Conservation (phyloP, 75 land plant species). For the Picea sitchensis region DNA sequence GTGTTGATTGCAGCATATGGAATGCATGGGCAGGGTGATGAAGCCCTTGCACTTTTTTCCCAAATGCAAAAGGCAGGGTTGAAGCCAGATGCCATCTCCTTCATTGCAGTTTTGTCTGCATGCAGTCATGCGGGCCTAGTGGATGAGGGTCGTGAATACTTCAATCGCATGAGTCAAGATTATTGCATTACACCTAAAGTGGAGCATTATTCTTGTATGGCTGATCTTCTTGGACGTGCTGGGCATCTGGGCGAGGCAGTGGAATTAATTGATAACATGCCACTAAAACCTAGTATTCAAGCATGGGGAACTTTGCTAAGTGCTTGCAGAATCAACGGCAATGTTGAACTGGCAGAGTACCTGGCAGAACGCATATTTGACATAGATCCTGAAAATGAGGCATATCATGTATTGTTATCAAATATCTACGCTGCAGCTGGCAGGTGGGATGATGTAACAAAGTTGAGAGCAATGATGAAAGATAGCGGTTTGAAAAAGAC, state of each 20-base stretch:
- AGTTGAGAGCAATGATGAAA: constrained; percentile 12
- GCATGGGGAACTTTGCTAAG: constrained; percentile 16
- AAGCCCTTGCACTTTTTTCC: constrained; percentile 36
- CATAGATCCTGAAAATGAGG: constrained; percentile 17
- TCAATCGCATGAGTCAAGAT: constrained; percentile 31
- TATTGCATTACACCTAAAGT: constrained; percentile 14
- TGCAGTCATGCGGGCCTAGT: constrained; percentile 70
- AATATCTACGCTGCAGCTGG: constrained; percentile 15
- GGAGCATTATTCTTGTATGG: constrained; percentile 20
- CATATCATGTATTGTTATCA: constrained; percentile 13
- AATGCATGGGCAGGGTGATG: constrained; percentile 38
- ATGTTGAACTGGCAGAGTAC: constrained; percentile 15
- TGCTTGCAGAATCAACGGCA: constrained; percentile 13
- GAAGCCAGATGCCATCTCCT: constrained; percentile 48
- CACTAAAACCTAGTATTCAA: background rate
- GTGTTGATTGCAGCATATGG: constrained; percentile 44
- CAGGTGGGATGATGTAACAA: constrained; percentile 16
- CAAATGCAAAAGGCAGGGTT: constrained; percentile 40
- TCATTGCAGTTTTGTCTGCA: constrained; percentile 47
- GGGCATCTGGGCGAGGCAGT: constrained; percentile 18
- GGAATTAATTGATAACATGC: constrained; percentile 1
- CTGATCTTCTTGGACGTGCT: constrained; percentile 24
- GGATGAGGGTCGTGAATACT: constrained; percentile 51
- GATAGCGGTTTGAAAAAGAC: constrained; percentile 11
- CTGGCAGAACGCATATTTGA: constrained; percentile 3